These are phyloP conservation scores for Uncinocarpus reesii DNA, from an alignment of 2,329 filamentous ascomycete genomes.

Conservation along the genomic window DNA sequence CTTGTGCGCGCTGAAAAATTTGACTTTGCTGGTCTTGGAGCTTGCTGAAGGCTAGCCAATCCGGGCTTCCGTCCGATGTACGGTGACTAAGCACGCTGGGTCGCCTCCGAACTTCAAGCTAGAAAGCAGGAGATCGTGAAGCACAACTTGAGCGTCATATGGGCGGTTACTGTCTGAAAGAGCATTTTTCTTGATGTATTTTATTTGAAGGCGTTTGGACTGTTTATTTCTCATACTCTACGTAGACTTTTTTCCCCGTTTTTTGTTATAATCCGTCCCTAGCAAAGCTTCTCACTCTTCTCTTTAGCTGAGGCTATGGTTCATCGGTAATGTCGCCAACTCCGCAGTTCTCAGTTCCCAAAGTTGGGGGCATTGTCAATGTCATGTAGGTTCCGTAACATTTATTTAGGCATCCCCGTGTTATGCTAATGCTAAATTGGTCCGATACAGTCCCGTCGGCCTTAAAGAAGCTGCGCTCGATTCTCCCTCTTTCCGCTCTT, in stretches of 20 bases:
- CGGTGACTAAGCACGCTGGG: slow-evolving; percentile 10
- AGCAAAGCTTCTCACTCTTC: neutral
- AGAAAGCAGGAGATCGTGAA: neutral
- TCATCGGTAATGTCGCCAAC: slow-evolving; percentile 33
- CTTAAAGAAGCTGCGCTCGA: slow-evolving; percentile 94
- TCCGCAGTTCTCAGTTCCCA: slow-evolving; percentile 29
- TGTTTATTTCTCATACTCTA: neutral
- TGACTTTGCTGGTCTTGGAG: slow-evolving; percentile 2
- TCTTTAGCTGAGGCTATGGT: slow-evolving; percentile 16
- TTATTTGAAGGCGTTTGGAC: neutral
- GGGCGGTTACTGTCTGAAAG: neutral
- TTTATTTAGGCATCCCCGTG: neutral
- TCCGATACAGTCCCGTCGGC: slow-evolving; percentile 56
- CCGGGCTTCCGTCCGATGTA: neutral
- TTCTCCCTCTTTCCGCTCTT: slow-evolving; percentile 87
- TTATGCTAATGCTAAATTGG: neutral
- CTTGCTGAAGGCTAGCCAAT: slow-evolving; percentile 4
- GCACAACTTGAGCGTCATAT: neutral
- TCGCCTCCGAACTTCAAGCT: neutral
- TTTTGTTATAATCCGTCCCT: neutral
- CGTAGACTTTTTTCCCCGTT: neutral
- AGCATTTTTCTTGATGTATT: slow-evolving; percentile 5
- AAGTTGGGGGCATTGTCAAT: slow-evolving; percentile 38
- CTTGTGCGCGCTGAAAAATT: slow-evolving; percentile 4
- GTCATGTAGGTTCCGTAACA: slow-evolving; percentile 31